These are phyloP conservation scores for Myxozyma neglecta DNA, from an alignment of 805 yeast species.

Conservation along the genomic window DNA sequence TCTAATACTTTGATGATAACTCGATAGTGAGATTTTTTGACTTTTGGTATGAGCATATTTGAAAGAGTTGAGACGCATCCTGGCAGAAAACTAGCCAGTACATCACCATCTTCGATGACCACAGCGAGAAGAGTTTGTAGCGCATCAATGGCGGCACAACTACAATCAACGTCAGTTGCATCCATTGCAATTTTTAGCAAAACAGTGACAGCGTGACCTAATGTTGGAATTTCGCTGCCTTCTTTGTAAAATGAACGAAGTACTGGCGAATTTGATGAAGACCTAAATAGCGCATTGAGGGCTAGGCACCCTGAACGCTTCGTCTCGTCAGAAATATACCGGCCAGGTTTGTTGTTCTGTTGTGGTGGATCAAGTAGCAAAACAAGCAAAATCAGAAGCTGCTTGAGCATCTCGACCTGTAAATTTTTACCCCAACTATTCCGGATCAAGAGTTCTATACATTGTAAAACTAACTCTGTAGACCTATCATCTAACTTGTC, in stretches of 20 bases:
- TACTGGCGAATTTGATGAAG: constrained; percentile 24
- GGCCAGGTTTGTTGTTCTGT: constrained; percentile 37
- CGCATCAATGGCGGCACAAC: constrained; percentile 40
- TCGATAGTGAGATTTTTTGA: constrained; percentile 31
- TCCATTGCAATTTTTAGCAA: constrained; percentile 43
- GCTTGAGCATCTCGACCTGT: constrained; percentile 44
- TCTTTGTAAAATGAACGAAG: constrained; percentile 38
- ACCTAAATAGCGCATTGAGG: constrained; percentile 30
- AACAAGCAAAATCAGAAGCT: constrained; percentile 50
- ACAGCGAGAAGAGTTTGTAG: constrained; percentile 40
- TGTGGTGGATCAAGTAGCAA: constrained; percentile 49
- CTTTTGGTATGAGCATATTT: constrained; percentile 34
- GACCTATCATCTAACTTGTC: constrained; percentile 48
- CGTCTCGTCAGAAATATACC: constrained; percentile 41
- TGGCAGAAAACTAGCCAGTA: constrained; percentile 38
- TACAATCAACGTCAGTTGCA: constrained; percentile 33
- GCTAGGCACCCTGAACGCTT: constrained; percentile 35
- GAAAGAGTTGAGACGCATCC: constrained; percentile 39
- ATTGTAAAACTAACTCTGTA: constrained; percentile 48
- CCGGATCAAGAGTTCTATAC: constrained; percentile 47
- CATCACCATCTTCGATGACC: constrained; percentile 33
- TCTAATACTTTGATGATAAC: constrained; percentile 29
- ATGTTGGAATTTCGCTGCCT: constrained; percentile 44
- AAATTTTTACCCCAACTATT: constrained; percentile 52
- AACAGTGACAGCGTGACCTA: constrained; percentile 52